Evolutionary conservation across 257 asterid genomes (phyloP).

Genomic region (Lantana camara): DNA sequence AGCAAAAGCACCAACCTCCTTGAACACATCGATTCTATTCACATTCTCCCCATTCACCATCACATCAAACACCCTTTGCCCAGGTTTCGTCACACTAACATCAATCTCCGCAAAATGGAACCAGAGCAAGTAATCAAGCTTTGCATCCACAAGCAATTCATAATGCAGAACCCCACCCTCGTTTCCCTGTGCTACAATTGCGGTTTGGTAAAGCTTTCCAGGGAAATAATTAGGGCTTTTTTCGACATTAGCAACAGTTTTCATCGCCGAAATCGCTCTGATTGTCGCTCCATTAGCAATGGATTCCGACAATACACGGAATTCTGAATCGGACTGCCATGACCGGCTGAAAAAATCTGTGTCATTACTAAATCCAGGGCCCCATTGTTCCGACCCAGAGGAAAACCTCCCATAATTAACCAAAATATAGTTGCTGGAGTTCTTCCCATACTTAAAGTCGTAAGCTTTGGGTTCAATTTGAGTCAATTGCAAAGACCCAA

Average conservation of each 20-base stretch:
- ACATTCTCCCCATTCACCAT: constrained; percentile 69
- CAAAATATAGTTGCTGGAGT: constrained; percentile 48
- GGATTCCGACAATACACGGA: constrained; percentile 30
- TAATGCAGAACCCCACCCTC: constrained; percentile 71
- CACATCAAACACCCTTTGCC: constrained; percentile 89
- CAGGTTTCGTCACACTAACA: constrained; percentile 66
- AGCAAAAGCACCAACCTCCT: constrained; percentile 77
- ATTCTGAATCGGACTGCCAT: constrained; percentile 72
- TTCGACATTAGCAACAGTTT: constrained; percentile 46
- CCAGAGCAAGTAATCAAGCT: constrained; percentile 82
- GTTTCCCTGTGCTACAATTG: constrained; percentile 47
- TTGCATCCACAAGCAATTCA: constrained; percentile 72
- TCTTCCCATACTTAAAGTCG: constrained; percentile 29
- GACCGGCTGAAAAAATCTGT: constrained; percentile 77
- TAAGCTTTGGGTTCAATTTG: constrained; percentile 62
- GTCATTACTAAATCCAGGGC: constrained; percentile 86
- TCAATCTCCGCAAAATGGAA: constrained; percentile 97
- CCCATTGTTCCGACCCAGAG: constrained; percentile 89
- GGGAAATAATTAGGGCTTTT: constrained; percentile 81
- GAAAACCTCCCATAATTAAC: constrained; percentile 88
- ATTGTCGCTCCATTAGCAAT: constrained; percentile 39
- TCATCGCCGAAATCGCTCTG: constrained; percentile 68
- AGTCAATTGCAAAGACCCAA: constrained; percentile 64
- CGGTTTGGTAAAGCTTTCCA: constrained; percentile 71
- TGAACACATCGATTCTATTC: constrained; percentile 74